Evolutionary conservation across 2,329 filamentous ascomycete species (phyloP).

Genomic region (Fonsecaea nubica): DNA sequence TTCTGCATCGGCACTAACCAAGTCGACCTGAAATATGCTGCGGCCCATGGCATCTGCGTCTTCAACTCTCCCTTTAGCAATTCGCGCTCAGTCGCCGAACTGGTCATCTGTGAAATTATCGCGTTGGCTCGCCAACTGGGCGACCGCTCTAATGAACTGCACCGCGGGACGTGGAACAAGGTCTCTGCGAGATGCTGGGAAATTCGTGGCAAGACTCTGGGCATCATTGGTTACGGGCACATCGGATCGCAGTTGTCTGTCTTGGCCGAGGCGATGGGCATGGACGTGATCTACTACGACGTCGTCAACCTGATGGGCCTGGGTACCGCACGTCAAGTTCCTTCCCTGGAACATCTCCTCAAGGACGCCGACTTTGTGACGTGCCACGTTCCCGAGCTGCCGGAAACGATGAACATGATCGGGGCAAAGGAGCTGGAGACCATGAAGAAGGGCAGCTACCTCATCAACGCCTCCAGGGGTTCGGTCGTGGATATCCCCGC

Average conservation of each 20-base stretch:
- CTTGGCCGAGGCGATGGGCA: conserved; percentile 94
- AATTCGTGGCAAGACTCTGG: conserved; percentile 94
- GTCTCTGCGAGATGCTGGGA: conserved; percentile 97
- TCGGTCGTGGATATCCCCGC: conserved; percentile 94
- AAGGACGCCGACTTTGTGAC: conserved; percentile 87
- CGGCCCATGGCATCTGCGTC: conserved; percentile 85
- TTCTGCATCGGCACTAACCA: conserved; percentile 99
- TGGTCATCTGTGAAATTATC: conserved; percentile 95
- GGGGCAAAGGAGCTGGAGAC: conserved; percentile 75
- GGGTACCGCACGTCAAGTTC: conserved; percentile 84
- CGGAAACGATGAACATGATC: conserved; percentile 94
- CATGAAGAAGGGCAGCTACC: conserved; percentile 92
- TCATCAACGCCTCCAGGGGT: conserved; percentile 95
- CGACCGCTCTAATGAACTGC: conserved; percentile 92
- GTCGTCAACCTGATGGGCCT: conserved; percentile 92
- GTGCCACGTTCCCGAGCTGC: conserved; percentile 89
- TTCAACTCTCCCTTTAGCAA: conserved; percentile 99
- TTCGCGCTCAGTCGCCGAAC: conserved; percentile 92
- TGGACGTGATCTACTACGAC: conserved; percentile 98
- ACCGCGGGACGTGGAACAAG: conserved; percentile 96
- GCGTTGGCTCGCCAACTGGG: conserved; percentile 86
- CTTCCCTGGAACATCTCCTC: conserved; percentile 77
- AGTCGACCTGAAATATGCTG: conserved; percentile 84
- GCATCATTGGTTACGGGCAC: conserved; percentile 96
- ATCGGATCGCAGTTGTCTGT: conserved; percentile 97